Base-by-base conservation (phyloP, 805 yeast species). In the Metschnikowia noctiluminum region DNA sequence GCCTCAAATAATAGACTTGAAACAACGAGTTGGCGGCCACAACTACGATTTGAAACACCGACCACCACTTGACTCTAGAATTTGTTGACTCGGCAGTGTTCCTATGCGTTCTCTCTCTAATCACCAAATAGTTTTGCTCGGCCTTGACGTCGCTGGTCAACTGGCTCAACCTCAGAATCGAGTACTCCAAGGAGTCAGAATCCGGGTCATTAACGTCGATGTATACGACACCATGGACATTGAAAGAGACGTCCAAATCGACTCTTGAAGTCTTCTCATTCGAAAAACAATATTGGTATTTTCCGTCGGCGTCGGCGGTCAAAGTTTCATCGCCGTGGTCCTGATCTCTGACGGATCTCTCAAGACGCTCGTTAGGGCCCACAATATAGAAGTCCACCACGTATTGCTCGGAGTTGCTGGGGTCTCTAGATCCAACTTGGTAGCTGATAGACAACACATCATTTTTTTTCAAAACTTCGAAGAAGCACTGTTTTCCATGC, bases 21-120 rank as follows among this genome's bases (percentile, higher is more conserved):
- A 94, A 94, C 48, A 91, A 59, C 28, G 96, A 88, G 74, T 90
- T 94, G 53, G 78, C 80, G 14, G 85, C 86, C 40, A 92, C 97
- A 48, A 94, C 91, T 45, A 84, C 61, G 55, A 94, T 75, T 74
- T 92, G 99, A 78, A 91, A 86, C 31, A 89, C 77, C 28, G 96
- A 88, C 99, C 99, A 92, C 89, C 96, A 94, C 70, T 92, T 92
- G 56, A 92, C 98, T 62, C 99, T 83, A 47, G 94, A 85, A 70
- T 92, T 92, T 40, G 99, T 92, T 26, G 96, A 87, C 72, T 92
- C 99, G 6, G 99, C 98, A 9, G 99, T 92, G 73, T 92, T 94
- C 80, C 99, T 87, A 69, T 92, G 99, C 13, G 95, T 87, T 74
- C 97, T 86, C 72, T 92, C 99, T 71, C 99, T 84, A 52, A 92